Evolutionary conservation across 73 alveolate genomes (phyloP), one percentile per base, ranked within the genome.

Genomic region (Paraurostyla sp.): DNA sequence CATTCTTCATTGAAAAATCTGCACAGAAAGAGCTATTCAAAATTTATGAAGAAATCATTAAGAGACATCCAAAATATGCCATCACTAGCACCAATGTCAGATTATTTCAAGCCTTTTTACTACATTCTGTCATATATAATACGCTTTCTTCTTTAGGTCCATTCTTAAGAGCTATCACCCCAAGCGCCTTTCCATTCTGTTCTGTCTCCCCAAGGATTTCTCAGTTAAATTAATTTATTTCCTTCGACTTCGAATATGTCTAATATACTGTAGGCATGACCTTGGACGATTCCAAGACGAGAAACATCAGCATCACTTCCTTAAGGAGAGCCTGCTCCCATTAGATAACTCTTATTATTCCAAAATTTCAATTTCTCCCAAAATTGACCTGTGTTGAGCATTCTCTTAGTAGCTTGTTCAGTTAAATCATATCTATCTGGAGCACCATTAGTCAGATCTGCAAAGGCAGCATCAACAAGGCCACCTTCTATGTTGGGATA

Each of bases 171-270:
- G 18, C 54, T 18, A 40, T 85, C 95, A 25, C 95, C 68, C 95
- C 96, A 87, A n/a, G 80, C 92, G 7, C 96, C 96, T 36, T 58
- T 85, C 96, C 95, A 85, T 50, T 89, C 96, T 4, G 65, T 32
- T 49, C 81, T 73, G 76, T 65, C 54, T 33, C 99, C 99, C 99
- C 99, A 97, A 9, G 99, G 99, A 76, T 97, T 97, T 71, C 99
- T 94, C 76, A 97, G 93, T 80, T 95, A 83, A 23, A 97, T 51
- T 68, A 97, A 82, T 57, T 87, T 89, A 40, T 84, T 49, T 48
- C 96, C 96, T 43, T 96, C 97, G 76, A 97, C 87, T 89, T 97
- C 94, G 58, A 57, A 75, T 9, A 78, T 95, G 32, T 94, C 82
- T 33, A 97, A 92, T 68, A 97, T 48, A 54, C 98, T 85, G 87